A percentile compares a stretch with the other conserved stretches of the same genome.
Conservation (phyloP, 2,329 filamentous ascomycete genomes). For the Fonsecaea multimorphosa region DNA sequence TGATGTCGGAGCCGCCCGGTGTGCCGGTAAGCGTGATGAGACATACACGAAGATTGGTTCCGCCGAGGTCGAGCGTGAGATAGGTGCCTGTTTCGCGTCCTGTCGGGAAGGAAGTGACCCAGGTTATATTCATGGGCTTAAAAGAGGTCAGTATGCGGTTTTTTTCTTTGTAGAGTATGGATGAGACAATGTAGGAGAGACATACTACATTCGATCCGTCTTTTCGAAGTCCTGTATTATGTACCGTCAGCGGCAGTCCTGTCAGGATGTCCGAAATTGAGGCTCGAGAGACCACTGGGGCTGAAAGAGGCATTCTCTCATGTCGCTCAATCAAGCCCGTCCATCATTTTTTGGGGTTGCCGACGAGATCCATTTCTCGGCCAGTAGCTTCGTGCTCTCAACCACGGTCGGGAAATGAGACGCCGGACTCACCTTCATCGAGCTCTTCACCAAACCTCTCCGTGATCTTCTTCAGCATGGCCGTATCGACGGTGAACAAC, state of each 20-base stretch:
- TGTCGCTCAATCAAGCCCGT: not conserved
- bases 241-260: not conserved
- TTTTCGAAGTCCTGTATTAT: not conserved
- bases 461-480: constrained; percentile 84
- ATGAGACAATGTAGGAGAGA: constrained; percentile 1
- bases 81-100: constrained; percentile 83
- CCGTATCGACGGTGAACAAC: constrained; percentile 72
- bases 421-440: constrained; percentile 67
- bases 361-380: constrained; percentile 8
- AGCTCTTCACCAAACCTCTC: constrained; percentile 83
- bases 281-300: not conserved
- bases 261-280: not conserved
- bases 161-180: not conserved
- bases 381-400: not conserved
- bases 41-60: constrained; percentile 87
- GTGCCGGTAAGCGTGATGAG: constrained; percentile 80
- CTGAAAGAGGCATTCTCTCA: not conserved
- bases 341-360: constrained; percentile 1
- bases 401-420: not conserved
- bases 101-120: constrained; percentile 88
- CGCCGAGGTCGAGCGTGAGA: constrained; percentile 86
- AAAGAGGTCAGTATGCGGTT: constrained; percentile 11
- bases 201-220: constrained; percentile 17
- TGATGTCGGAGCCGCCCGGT: constrained; percentile 87
- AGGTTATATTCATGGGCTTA: constrained; percentile 98